Conservation (phyloP, 2,329 filamentous ascomycete genomes). For the Calycina herbarum region DNA sequence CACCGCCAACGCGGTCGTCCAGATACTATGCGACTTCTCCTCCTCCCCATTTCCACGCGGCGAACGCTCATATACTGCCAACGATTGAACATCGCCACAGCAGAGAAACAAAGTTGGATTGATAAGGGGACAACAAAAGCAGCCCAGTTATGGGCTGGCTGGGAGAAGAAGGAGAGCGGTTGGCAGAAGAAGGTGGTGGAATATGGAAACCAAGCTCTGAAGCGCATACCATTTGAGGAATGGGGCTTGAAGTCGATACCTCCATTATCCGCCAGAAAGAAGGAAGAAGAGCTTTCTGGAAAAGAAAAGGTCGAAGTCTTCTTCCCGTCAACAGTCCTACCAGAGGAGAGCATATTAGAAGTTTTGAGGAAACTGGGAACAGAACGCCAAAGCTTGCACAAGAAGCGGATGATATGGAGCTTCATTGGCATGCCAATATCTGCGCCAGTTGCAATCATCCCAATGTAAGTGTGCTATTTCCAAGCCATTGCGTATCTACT, state of each 20-base stretch:
- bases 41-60: slow-evolving; percentile 88
- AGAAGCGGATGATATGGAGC: slow-evolving; percentile 76
- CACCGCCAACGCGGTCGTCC: slow-evolving; percentile 16
- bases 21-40: slow-evolving; percentile 78
- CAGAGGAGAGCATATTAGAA: slow-evolving; percentile 59
- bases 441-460: slow-evolving; percentile 78
- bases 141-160: slow-evolving; percentile 75
- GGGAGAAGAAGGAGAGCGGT: slow-evolving; percentile 80
- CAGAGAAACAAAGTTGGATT: slow-evolving; percentile 54
- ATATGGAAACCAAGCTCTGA: slow-evolving; percentile 83
- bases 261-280: slow-evolving; percentile 67
- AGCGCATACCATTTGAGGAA: slow-evolving; percentile 92
- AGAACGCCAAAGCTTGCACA: slow-evolving; percentile 78
- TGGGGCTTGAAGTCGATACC: slow-evolving; percentile 97
- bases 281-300: slow-evolving; percentile 61
- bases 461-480: slow-evolving; percentile 63
- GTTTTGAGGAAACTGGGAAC: slow-evolving; percentile 72
- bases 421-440: slow-evolving; percentile 80
- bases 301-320: slow-evolving; percentile 69
- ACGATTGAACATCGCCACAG: slow-evolving; percentile 59
- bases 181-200: slow-evolving; percentile 88
- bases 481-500: slow-evolving; percentile 3
- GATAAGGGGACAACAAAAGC: slow-evolving; percentile 73
- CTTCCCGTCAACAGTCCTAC: slow-evolving; percentile 72
- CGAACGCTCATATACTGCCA: slow-evolving; percentile 92